Evolutionary conservation across 805 yeast genomes (phyloP).

Genomic region (Cyberlindnera nakhonratchasimensis): DNA sequence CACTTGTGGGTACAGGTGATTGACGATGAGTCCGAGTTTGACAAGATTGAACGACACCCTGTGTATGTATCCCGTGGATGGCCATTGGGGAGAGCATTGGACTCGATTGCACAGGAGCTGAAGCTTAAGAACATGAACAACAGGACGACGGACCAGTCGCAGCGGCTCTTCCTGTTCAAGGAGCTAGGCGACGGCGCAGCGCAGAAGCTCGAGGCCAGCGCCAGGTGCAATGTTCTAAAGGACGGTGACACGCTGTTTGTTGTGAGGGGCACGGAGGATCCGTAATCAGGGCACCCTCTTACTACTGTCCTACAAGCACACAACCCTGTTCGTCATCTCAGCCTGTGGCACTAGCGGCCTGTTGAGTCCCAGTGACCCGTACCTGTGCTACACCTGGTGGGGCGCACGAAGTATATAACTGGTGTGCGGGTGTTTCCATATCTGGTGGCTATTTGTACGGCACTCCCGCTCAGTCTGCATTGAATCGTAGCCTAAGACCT

Average conservation of each 20-base stretch:
- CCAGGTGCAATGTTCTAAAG: slow-evolving; percentile 18
- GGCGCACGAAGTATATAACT: too few relatives aligned
- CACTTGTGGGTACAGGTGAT: slow-evolving; percentile 26
- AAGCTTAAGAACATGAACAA: slow-evolving; percentile 26
- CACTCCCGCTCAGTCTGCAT: too few relatives aligned
- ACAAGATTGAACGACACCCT: slow-evolving; percentile 19
- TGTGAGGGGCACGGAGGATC: slow-evolving; percentile 23
- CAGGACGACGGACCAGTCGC: slow-evolving; percentile 20
- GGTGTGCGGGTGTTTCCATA: too few relatives aligned
- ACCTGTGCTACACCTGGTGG: too few relatives aligned
- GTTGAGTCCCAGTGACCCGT: too few relatives aligned
- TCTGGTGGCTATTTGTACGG: too few relatives aligned
- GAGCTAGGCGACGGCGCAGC: slow-evolving; percentile 11
- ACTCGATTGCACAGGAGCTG: slow-evolving; percentile 20
- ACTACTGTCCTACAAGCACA: too few relatives aligned
- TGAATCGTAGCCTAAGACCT: too few relatives aligned
- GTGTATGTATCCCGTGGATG: slow-evolving; percentile 24
- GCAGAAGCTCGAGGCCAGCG: slow-evolving; percentile 19
- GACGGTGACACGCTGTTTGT: slow-evolving; percentile 23
- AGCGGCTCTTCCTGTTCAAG: slow-evolving; percentile 22
- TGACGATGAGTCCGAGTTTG: slow-evolving; percentile 25
- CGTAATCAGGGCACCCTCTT: neutral
- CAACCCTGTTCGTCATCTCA: too few relatives aligned
- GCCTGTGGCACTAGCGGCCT: too few relatives aligned
- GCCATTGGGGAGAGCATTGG: slow-evolving; percentile 29